phyloP scores from a whole-genome alignment of 1,139 yeast genomes.

The Citeromyces hawaiiensis region DNA sequence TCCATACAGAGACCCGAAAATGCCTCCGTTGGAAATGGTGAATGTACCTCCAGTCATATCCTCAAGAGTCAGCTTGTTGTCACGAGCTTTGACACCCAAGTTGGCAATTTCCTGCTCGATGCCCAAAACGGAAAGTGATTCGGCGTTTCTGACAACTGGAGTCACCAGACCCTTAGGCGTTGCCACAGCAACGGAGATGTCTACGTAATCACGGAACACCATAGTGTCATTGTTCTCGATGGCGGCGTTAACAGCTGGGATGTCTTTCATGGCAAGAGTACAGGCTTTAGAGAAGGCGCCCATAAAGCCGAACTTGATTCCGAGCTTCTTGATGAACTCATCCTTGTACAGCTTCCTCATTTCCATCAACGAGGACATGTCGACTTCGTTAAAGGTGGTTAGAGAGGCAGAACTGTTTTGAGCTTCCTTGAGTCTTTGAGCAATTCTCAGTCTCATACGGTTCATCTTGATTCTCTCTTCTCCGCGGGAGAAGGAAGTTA shows the following conservation, averaged over 20 bases:
- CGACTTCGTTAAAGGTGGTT: conserved; percentile 96
- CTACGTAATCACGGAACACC: conserved; percentile 93
- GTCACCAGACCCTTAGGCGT: conserved; percentile 99
- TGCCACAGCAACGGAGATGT: conserved; percentile 93
- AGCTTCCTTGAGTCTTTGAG: conserved; percentile 98
- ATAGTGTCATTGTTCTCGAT: conserved; percentile 88
- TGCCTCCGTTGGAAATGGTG: conserved; percentile 99
- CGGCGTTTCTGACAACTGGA: conserved; percentile 96
- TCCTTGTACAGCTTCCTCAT: conserved; percentile 96
- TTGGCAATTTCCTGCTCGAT: conserved; percentile 76
- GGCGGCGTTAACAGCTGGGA: conserved; percentile 93
- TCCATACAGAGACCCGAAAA: conserved; percentile 94
- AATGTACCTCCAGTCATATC: conserved; percentile 99
- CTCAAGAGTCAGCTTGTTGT: conserved; percentile 89
- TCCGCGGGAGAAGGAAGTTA: conserved; percentile 61
- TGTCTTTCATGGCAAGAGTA: conserved; percentile 84
- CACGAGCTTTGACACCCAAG: conserved; percentile 91
- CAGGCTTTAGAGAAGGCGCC: conserved; percentile 96
- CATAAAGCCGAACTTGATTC: conserved; percentile 96
- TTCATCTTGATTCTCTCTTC: conserved; percentile 97
- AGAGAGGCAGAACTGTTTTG: conserved; percentile 98
- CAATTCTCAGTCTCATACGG: conserved; percentile 98
- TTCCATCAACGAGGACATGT: conserved; percentile 85
- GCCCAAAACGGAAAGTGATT: conserved; percentile 76
- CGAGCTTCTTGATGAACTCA: conserved; percentile 87